A percentile compares a stretch with the other conserved stretches of the same genome.
phyloP scores from a whole-genome alignment of 495 filamentous ascomycete species.

The Mycothermus thermophilus region DNA sequence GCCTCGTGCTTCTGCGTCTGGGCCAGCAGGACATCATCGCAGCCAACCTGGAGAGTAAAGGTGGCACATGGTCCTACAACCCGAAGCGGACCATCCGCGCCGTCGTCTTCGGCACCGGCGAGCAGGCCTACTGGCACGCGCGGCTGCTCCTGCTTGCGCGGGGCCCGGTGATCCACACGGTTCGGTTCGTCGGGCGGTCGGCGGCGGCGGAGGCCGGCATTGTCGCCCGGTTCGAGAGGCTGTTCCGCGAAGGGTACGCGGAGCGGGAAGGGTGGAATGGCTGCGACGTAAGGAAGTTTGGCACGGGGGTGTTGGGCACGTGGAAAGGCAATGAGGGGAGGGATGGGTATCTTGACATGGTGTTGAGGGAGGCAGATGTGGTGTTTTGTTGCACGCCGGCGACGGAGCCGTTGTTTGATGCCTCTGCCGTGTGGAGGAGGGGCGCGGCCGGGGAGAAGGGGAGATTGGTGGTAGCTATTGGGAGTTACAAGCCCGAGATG shows the following conservation, averaged over 20 bases:
- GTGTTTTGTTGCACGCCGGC: slow-evolving; percentile 59
- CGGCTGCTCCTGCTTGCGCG: slow-evolving; percentile 66
- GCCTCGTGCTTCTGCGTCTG: slow-evolving; percentile 54
- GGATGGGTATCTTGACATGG: slow-evolving; percentile 47
- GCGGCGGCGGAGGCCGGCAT: too few relatives aligned
- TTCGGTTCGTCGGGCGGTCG: slow-evolving; percentile 79
- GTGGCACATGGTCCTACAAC: slow-evolving; percentile 22
- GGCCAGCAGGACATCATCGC: slow-evolving; percentile 48
- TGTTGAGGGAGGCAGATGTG: slow-evolving; percentile 54
- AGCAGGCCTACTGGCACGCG: slow-evolving; percentile 89
- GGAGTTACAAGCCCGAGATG: slow-evolving; percentile 77
- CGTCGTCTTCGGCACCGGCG: slow-evolving; percentile 77
- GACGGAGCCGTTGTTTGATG: slow-evolving; percentile 34
- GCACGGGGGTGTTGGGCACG: slow-evolving; percentile 46
- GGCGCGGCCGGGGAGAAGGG: slow-evolving; percentile 67
- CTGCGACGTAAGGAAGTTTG: slow-evolving; percentile 39
- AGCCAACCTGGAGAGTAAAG: too few relatives aligned
- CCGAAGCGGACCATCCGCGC: too few relatives aligned
- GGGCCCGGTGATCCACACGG: slow-evolving; percentile 53
- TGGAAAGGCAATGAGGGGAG: slow-evolving; percentile 51
- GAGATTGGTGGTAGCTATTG: slow-evolving; percentile 66
- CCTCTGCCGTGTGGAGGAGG: slow-evolving; percentile 44
- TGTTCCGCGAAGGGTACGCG: too few relatives aligned
- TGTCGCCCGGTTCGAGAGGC: too few relatives aligned
- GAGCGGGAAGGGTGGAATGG: too few relatives aligned